These are phyloP conservation scores for Yamadazyma diddensiae DNA, from an alignment of 1,139 yeast species.

Conservation along the genomic window DNA sequence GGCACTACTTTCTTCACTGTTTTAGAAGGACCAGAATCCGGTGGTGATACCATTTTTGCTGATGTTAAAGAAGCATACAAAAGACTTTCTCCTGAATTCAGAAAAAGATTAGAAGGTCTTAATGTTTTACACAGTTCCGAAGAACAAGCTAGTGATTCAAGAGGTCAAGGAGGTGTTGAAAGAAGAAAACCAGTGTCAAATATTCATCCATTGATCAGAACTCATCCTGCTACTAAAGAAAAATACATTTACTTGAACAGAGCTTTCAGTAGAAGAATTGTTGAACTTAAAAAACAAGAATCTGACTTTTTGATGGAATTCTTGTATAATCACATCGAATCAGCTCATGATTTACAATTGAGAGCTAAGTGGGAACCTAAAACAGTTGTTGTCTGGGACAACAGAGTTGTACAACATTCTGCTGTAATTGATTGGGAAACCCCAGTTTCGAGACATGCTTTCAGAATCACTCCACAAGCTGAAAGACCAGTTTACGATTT, in stretches of 20 bases:
- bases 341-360: conserved; percentile 51
- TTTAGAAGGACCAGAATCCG: conserved; percentile 55
- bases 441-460: conserved; percentile 42
- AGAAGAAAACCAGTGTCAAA: conserved; percentile 42
- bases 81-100: conserved; percentile 57
- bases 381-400: conserved; percentile 53
- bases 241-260: conserved; percentile 53
- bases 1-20: conserved; percentile 56
- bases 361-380: conserved; percentile 59
- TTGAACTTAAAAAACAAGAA: conserved; percentile 56
- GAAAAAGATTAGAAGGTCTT: conserved; percentile 50
- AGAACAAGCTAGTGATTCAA: conserved; percentile 58
- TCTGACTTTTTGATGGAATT: conserved; percentile 49
- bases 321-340: conserved; percentile 46
- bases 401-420: conserved; percentile 42
- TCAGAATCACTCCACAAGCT: conserved; percentile 47
- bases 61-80: conserved; percentile 60
- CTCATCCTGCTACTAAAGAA: conserved; percentile 55
- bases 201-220: conserved; percentile 56
- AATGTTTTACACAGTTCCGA: conserved; percentile 61
- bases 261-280: conserved; percentile 53
- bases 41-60: conserved; percentile 67
- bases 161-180: conserved; percentile 38
- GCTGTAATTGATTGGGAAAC: conserved; percentile 43
- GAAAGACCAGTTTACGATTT: conserved; percentile 42